Evolutionary conservation across 2,329 filamentous ascomycete species (phyloP).

Genomic region (Colletotrichum chlorophyti): DNA sequence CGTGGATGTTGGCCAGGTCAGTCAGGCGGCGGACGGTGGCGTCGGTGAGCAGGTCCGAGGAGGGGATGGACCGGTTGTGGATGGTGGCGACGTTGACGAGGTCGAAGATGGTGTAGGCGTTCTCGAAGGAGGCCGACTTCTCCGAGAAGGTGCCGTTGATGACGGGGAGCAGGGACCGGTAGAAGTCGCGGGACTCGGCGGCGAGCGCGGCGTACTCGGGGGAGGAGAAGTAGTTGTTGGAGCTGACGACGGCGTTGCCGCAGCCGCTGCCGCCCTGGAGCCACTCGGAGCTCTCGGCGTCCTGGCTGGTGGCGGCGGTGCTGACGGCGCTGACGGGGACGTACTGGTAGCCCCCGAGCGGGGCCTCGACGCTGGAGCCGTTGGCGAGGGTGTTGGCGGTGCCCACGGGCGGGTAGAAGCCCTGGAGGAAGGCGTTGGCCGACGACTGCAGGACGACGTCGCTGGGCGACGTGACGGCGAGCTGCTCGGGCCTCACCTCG

Average conservation of each 20-base stretch:
- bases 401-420: conserved; percentile 81
- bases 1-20: conserved; percentile 78
- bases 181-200: conserved; percentile 65
- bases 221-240: conserved; percentile 60
- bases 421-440: conserved; percentile 82
- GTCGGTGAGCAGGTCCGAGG: conserved; percentile 63
- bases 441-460: conserved; percentile 84
- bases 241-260: conserved; percentile 59
- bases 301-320: conserved; percentile 58
- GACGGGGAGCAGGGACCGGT: conserved; percentile 59
- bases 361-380: conserved; percentile 68
- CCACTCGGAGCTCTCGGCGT: conserved; percentile 64
- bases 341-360: conserved; percentile 83
- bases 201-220: conserved; percentile 52
- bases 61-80: conserved; percentile 67
- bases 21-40: conserved; percentile 68
- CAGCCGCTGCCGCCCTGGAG: conserved; percentile 66
- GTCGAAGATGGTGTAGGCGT: conserved; percentile 69
- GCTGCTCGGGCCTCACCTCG: conserved; percentile 71
- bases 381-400: conserved; percentile 71
- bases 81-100: conserved; percentile 65
- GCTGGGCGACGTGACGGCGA: conserved; percentile 74
- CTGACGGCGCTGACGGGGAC: conserved; percentile 73
- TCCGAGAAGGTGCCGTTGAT: conserved; percentile 58
- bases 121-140: conserved; percentile 60